Evolutionary conservation across 2,329 filamentous ascomycete species (phyloP).

Genomic region (Pestalotiopsis sp.): DNA sequence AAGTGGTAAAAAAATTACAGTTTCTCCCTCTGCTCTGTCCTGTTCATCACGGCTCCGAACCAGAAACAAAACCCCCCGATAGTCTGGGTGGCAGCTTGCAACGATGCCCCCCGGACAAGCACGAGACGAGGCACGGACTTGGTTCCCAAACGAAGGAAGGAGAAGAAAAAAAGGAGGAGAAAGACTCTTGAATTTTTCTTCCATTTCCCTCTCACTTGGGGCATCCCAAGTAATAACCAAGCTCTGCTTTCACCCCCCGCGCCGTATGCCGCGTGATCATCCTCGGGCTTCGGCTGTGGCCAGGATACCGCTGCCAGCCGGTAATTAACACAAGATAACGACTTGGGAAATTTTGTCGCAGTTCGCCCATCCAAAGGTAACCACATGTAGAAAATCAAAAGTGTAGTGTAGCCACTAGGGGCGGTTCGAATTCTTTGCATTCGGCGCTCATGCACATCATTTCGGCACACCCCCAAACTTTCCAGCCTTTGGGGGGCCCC

Average conservation of each 20-base stretch:
- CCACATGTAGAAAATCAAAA: not conserved
- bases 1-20: not conserved
- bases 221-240: not conserved
- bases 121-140: not conserved
- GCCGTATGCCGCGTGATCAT: not conserved
- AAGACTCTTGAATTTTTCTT: not conserved
- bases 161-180: not conserved
- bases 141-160: not conserved
- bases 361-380: not conserved
- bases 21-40: not conserved
- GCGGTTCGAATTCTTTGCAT: not conserved
- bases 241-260: not conserved
- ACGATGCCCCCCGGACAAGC: not conserved
- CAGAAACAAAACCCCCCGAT: not conserved
- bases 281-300: not conserved
- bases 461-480: not conserved
- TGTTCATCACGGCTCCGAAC: not conserved
- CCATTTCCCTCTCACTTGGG: not conserved
- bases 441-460: not conserved
- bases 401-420: not conserved
- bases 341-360: not conserved
- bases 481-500: not conserved
- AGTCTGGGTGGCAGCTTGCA: not conserved
- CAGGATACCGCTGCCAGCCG: conserved; percentile 4
- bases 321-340: conserved; percentile 2